A percentile compares a stretch with the other conserved stretches of the same genome.
These are phyloP conservation scores for Fusarium mangiferae DNA, from an alignment of 2,329 filamentous ascomycete species.

Conservation along the genomic window DNA sequence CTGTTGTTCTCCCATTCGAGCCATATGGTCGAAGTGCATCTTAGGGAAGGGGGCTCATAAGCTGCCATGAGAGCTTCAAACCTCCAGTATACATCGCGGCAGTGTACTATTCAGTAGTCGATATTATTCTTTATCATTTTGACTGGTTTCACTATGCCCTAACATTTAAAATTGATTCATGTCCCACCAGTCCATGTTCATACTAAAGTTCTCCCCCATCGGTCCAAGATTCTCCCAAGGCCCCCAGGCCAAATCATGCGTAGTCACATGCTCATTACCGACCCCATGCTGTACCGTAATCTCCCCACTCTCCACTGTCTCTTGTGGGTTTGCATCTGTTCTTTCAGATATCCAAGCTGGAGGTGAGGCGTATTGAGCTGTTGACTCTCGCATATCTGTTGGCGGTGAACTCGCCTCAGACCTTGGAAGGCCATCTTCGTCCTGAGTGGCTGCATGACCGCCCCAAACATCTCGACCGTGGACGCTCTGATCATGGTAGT, in stretches of 20 bases:
- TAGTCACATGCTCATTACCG: background rate
- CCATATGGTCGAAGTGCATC: conserved; percentile 57
- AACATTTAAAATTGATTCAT: conserved; percentile 12
- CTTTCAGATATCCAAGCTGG: conserved; percentile 14
- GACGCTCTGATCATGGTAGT: background rate
- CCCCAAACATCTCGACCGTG: background rate
- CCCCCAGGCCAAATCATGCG: conserved; percentile 22
- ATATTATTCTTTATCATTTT: no score
- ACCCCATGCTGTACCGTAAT: background rate
- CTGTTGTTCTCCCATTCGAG: conserved; percentile 72
- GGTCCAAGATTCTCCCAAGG: conserved; percentile 31
- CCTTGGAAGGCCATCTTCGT: background rate
- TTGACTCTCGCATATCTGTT: conserved; percentile 29
- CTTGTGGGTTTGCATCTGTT: background rate
- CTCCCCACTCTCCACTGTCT: background rate
- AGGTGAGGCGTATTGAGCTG: conserved; percentile 30
- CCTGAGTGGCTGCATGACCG: background rate
- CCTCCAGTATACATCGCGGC: fast-evolving
- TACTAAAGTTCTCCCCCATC: background rate
- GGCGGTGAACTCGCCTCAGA: background rate
- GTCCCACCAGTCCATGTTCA: conserved; percentile 28
- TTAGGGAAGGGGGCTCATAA: background rate
- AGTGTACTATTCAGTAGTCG: fast-evolving
- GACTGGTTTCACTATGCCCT: fast-evolving
- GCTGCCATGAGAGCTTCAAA: fast-evolving